A percentile compares a stretch with the other conserved stretches of the same genome.
phyloP scores from a whole-genome alignment of 2,329 filamentous ascomycete species.

The Arthrobotrys conoides region DNA sequence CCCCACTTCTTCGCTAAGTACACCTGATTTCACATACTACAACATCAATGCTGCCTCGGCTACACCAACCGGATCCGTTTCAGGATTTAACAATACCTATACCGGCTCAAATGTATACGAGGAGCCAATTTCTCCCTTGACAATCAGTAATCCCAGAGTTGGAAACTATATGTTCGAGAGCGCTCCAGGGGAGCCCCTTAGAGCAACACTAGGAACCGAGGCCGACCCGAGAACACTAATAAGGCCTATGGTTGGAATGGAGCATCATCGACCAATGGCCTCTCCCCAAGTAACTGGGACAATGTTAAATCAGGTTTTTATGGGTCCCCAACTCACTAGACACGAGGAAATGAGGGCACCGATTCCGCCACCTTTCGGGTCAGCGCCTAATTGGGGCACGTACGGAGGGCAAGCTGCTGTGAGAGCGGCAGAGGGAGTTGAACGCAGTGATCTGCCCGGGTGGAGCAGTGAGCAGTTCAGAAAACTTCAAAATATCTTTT shows the following conservation, averaged over 20 bases:
- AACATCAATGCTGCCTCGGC: constrained; percentile 6
- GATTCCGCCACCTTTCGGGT: background rate
- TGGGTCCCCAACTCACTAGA: background rate
- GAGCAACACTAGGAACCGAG: background rate
- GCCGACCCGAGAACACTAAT: background rate
- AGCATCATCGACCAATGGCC: background rate
- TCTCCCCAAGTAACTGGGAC: background rate
- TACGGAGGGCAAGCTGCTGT: background rate
- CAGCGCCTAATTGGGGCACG: background rate
- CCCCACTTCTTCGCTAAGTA: background rate
- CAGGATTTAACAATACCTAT: background rate
- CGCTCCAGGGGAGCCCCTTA: no score
- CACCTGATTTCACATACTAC: constrained; percentile 11
- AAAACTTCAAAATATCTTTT: constrained; percentile 7
- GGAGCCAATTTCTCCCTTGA: constrained; percentile 28
- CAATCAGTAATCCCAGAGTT: background rate
- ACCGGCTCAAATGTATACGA: background rate
- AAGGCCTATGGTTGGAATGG: background rate
- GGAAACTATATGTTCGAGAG: background rate
- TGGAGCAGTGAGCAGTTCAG: constrained; percentile 13
- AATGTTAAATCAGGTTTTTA: background rate
- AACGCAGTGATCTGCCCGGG: background rate
- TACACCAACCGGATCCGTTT: background rate
- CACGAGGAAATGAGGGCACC: background rate
- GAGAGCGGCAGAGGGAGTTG: background rate